phyloP scores from a whole-genome alignment of 164 flowering plant genomes.

The Dillenia turbinata region DNA sequence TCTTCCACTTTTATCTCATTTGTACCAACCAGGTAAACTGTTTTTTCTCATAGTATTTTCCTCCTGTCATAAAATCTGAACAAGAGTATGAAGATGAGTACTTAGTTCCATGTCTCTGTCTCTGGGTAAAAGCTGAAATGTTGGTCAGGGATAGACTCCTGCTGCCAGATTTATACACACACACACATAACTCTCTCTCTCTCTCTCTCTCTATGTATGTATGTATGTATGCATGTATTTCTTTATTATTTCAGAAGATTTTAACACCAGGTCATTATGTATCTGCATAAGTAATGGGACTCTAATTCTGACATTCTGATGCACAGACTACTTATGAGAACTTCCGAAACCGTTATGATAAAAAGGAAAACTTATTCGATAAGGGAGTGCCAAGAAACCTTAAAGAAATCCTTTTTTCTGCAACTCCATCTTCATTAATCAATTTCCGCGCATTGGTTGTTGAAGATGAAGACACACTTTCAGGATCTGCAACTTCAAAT shows the following conservation, averaged over 20 bases:
- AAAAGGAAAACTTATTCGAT: slow-evolving; percentile 73
- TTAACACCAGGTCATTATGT: too few relatives aligned
- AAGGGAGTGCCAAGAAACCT: slow-evolving; percentile 53
- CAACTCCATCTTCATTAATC: slow-evolving; percentile 57
- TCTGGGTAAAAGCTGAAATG: too few relatives aligned
- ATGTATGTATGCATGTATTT: too few relatives aligned
- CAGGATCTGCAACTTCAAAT: slow-evolving; percentile 20
- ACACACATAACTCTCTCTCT: too few relatives aligned
- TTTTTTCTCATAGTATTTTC: not conserved
- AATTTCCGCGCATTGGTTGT: slow-evolving; percentile 50
- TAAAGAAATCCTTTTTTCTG: slow-evolving; percentile 44
- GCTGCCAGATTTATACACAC: too few relatives aligned
- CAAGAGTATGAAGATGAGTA: too few relatives aligned
- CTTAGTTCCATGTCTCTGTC: too few relatives aligned
- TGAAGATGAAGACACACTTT: slow-evolving; percentile 33
- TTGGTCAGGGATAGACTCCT: too few relatives aligned
- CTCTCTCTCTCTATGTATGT: too few relatives aligned
- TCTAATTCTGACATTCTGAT: not conserved
- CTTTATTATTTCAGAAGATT: too few relatives aligned
- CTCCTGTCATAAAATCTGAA: too few relatives aligned
- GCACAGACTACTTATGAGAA: slow-evolving; percentile 93
- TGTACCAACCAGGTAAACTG: slow-evolving; percentile 80
- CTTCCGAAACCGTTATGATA: slow-evolving; percentile 88
- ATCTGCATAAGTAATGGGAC: too few relatives aligned
- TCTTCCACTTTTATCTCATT: slow-evolving; percentile 80